Evolutionary conservation across 441 rosid species (phyloP).

Genomic region (Populus hybrid): DNA sequence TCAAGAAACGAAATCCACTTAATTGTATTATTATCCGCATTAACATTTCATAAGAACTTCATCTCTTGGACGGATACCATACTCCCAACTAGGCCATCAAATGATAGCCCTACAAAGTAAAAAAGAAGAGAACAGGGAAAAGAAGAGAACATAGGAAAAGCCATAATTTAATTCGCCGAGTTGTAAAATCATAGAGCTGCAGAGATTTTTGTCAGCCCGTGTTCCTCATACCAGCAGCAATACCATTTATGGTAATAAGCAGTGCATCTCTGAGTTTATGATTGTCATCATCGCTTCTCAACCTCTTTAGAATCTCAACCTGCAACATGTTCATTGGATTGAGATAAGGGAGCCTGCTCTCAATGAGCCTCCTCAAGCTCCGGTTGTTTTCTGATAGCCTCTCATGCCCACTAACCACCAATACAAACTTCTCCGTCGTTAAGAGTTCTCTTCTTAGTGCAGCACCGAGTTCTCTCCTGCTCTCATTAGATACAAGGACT

Average conservation of each 20-base stretch:
- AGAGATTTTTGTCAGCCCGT: slow-evolving; percentile 43
- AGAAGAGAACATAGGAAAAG: background rate
- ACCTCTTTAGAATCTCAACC: slow-evolving; percentile 78
- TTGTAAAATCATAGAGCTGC: background rate
- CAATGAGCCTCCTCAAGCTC: slow-evolving; percentile 80
- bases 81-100: background rate
- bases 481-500: slow-evolving; percentile 59
- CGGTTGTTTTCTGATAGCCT: slow-evolving; percentile 68
- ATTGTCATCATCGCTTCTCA: slow-evolving; percentile 77
- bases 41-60: slow-evolving; percentile 8
- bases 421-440: slow-evolving; percentile 64
- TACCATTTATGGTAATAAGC: slow-evolving; percentile 84
- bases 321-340: slow-evolving; percentile 87
- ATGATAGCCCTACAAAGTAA: background rate
- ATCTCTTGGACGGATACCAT: background rate
- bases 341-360: slow-evolving; percentile 83
- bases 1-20: background rate
- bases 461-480: slow-evolving; percentile 64
- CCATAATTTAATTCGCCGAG: background rate
- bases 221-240: slow-evolving; percentile 96
- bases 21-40: background rate
- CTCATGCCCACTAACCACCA: slow-evolving; percentile 77
- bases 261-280: slow-evolving; percentile 83
- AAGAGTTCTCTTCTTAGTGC: slow-evolving; percentile 61
- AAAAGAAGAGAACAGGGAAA: background rate